Conservation (phyloP, 345 rosid species). For the Eucalyptus guilfoylei region DNA sequence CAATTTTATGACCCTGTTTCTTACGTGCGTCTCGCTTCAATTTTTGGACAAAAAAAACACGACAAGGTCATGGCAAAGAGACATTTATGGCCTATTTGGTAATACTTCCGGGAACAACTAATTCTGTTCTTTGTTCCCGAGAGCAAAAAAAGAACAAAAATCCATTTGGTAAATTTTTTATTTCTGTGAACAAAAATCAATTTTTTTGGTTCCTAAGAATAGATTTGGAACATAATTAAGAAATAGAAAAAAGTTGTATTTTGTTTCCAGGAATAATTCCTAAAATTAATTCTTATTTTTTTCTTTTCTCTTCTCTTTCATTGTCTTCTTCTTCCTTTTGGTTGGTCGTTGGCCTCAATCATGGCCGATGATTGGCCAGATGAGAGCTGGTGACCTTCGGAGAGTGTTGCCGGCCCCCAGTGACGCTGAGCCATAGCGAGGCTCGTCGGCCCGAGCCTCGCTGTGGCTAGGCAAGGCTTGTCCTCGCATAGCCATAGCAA, state of each 20-base stretch:
- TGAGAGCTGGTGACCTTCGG: rapidly evolving
- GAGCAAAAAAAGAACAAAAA: rapidly evolving
- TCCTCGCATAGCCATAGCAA: no score
- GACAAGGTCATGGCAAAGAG: no score
- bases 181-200: rapidly evolving
- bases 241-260: rapidly evolving
- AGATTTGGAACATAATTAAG: rapidly evolving
- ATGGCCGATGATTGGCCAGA: rapidly evolving
- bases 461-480: rapidly evolving
- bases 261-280: no score
- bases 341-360: rapidly evolving
- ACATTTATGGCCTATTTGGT: no score
- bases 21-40: no score
- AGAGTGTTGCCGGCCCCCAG: no score
- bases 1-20: no score
- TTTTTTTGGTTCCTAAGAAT: rapidly evolving
- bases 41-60: no score
- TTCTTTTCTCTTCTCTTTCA: no score
- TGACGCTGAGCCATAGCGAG: rapidly evolving
- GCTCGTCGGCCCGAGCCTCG: rapidly evolving
- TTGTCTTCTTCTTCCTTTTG: no score
- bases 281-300: no score
- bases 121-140: rapidly evolving
- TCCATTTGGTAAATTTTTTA: no score
- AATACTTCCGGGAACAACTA: rapidly evolving